A percentile compares a stretch with the other conserved stretches of the same genome.
phyloP scores from a whole-genome alignment of 495 filamentous ascomycete genomes.

The Tuber indicum region DNA sequence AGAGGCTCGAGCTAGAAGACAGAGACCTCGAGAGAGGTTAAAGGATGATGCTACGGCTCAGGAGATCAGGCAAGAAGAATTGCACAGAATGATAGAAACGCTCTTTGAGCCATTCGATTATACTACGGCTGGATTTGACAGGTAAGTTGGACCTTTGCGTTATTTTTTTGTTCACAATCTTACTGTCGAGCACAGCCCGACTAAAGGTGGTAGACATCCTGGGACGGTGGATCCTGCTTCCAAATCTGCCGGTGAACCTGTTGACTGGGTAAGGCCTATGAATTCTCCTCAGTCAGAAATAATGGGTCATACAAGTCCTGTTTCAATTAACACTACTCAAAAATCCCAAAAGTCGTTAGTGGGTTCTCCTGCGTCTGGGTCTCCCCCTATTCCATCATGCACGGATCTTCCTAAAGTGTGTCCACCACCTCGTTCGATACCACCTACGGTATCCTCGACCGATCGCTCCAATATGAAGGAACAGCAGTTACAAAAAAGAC shows the following conservation, averaged over 20 bases:
- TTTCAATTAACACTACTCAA: slow-evolving; percentile 36
- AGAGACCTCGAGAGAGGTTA: slow-evolving; percentile 84
- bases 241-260: slow-evolving; percentile 36
- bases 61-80: slow-evolving; percentile 87
- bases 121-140: slow-evolving; percentile 62
- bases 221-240: slow-evolving; percentile 37
- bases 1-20: slow-evolving; percentile 82
- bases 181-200: slow-evolving; percentile 17
- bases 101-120: slow-evolving; percentile 97
- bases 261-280: slow-evolving; percentile 31
- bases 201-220: slow-evolving; percentile 38
- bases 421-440: slow-evolving; percentile 16
- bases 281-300: slow-evolving; percentile 28
- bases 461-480: slow-evolving; percentile 41
- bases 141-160: slow-evolving; percentile 45
- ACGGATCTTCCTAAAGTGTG: neutral
- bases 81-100: slow-evolving; percentile 89
- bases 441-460: slow-evolving; percentile 47
- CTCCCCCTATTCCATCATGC: slow-evolving; percentile 40
- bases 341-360: slow-evolving; percentile 34
- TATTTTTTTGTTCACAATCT: slow-evolving; percentile 25
- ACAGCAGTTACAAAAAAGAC: slow-evolving; percentile 42
- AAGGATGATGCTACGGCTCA: slow-evolving; percentile 93
- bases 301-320: slow-evolving; percentile 17
- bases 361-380: slow-evolving; percentile 38